phyloP scores from a whole-genome alignment of 192 early-diverging fungal species.

The Coemansia sp. region DNA sequence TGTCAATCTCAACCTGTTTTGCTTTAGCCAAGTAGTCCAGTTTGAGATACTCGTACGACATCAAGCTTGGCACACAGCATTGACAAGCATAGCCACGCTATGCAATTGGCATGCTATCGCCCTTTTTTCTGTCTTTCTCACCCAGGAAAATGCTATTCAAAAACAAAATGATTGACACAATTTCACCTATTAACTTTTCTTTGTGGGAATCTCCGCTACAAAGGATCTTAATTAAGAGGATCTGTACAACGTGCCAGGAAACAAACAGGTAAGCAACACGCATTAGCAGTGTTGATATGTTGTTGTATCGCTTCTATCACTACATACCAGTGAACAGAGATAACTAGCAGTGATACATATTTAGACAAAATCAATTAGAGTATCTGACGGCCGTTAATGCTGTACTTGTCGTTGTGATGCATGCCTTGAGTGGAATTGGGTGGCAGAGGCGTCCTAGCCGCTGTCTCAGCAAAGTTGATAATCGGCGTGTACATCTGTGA shows the following conservation, averaged over 20 bases:
- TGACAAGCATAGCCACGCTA: not conserved
- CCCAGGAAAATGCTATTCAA: no score
- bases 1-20: not conserved
- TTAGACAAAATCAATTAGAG: not conserved
- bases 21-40: not conserved
- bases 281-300: not conserved
- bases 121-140: no score
- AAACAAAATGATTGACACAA: not conserved
- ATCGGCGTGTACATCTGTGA: not conserved
- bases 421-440: not conserved
- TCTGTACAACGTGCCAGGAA: not conserved
- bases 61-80: not conserved
- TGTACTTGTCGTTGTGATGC: not conserved
- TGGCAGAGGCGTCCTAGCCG: not conserved
- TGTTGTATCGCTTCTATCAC: no score
- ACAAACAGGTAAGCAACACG: not conserved
- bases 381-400: not conserved
- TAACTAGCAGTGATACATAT: not conserved
- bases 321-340: no score
- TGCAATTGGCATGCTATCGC: not conserved
- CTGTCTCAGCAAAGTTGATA: not conserved
- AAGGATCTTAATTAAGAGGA: not conserved
- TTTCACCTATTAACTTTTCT: not conserved
- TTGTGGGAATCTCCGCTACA: constrained; percentile 2
- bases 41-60: not conserved